Evolutionary conservation across 306 rosid species (phyloP).

Genomic region (Cicer yamashitae): DNA sequence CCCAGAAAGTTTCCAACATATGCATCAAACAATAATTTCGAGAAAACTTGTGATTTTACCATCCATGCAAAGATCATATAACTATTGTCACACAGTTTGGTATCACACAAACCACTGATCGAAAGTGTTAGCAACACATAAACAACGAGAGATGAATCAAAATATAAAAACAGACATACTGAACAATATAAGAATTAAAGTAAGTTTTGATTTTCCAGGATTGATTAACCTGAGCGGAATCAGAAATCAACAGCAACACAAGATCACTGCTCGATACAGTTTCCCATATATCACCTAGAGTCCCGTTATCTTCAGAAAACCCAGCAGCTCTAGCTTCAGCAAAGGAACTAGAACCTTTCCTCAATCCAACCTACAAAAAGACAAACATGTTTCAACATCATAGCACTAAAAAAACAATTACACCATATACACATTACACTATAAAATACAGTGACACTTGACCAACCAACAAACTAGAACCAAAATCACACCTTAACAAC

Average conservation of each 20-base stretch:
- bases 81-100: not conserved
- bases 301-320: slow-evolving; percentile 83
- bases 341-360: slow-evolving; percentile 90
- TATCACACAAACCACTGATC: not conserved
- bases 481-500: slow-evolving; percentile 75
- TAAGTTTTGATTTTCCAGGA: not conserved
- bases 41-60: not conserved
- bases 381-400: slow-evolving; percentile 9
- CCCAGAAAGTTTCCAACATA: not conserved
- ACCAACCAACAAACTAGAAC: not conserved
- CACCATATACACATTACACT: not conserved
- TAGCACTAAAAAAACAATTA: not conserved
- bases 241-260: slow-evolving; percentile 89
- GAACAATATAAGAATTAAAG: not conserved
- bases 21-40: not conserved
- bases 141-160: not conserved
- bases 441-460: not conserved
- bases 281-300: slow-evolving; percentile 89
- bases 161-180: slow-evolving; percentile 4
- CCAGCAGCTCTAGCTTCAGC: slow-evolving; percentile 91
- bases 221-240: slow-evolving; percentile 86
- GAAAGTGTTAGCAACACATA: not conserved
- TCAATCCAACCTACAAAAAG: slow-evolving; percentile 76
- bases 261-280: slow-evolving; percentile 86
- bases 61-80: not conserved